phyloP scores from a whole-genome alignment of 2,329 filamentous ascomycete species.

The Phoma herbarum region DNA sequence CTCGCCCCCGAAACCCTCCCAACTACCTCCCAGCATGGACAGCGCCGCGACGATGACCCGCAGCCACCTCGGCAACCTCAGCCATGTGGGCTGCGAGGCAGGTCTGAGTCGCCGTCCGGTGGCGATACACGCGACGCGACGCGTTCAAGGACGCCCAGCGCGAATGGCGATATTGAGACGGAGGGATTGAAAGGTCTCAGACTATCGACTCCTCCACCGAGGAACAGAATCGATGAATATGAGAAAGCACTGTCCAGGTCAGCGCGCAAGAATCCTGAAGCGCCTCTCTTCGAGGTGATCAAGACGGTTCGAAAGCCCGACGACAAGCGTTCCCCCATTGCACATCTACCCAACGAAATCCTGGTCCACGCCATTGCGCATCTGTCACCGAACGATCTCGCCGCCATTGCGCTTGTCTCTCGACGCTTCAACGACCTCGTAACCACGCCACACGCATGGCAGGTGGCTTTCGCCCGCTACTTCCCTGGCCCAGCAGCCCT shows the following conservation, averaged over 20 bases:
- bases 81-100: slow-evolving; percentile 46
- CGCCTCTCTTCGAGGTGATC: slow-evolving; percentile 62
- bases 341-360: slow-evolving; percentile 86
- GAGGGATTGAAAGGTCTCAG: slow-evolving; percentile 41
- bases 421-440: slow-evolving; percentile 86
- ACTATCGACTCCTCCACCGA: slow-evolving; percentile 50
- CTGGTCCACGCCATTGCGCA: slow-evolving; percentile 91
- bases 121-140: slow-evolving; percentile 32
- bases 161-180: slow-evolving; percentile 18
- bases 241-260: slow-evolving; percentile 58
- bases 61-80: slow-evolving; percentile 55
- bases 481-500: slow-evolving; percentile 79
- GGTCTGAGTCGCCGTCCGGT: slow-evolving; percentile 30
- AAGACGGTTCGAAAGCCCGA: slow-evolving; percentile 56
- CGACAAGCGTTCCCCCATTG: slow-evolving; percentile 59
- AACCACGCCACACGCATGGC: slow-evolving; percentile 92
- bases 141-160: slow-evolving; percentile 30
- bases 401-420: slow-evolving; percentile 83
- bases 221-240: slow-evolving; percentile 64
- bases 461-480: slow-evolving; percentile 87
- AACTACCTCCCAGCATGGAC: slow-evolving; percentile 67
- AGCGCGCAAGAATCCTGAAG: slow-evolving; percentile 52
- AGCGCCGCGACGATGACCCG: slow-evolving; percentile 56
- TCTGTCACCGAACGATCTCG: slow-evolving; percentile 83
- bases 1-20: slow-evolving; percentile 47